Conservation (phyloP, 2,329 filamentous ascomycete genomes). For the Tolypocladium inflatum region DNA sequence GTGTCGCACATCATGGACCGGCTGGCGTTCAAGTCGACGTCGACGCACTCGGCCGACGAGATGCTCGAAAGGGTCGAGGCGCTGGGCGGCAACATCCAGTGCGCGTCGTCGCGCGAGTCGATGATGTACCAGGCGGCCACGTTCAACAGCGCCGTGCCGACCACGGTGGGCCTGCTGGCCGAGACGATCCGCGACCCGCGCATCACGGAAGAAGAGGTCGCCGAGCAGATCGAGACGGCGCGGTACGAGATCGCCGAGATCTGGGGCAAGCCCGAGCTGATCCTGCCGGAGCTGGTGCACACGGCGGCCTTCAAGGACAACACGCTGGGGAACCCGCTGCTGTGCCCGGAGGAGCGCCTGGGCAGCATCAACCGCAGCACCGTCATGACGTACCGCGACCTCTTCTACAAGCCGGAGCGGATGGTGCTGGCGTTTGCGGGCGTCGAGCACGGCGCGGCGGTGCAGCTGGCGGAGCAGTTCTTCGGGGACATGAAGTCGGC, state of each 20-base stretch:
- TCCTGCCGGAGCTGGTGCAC: constrained; percentile 89
- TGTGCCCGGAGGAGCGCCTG: constrained; percentile 82
- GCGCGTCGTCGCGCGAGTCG: constrained; percentile 86
- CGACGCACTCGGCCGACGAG: constrained; percentile 61
- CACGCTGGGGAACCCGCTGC: constrained; percentile 83
- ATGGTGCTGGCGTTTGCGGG: constrained; percentile 95
- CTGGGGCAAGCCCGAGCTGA: constrained; percentile 94
- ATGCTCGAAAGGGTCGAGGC: constrained; percentile 84
- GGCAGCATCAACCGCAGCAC: constrained; percentile 62
- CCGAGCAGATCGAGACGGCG: constrained; percentile 79
- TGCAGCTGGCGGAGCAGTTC: constrained; percentile 69
- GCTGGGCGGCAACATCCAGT: constrained; percentile 92
- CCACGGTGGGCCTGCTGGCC: constrained; percentile 73
- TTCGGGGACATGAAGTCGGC: constrained; percentile 79
- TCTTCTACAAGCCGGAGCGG: constrained; percentile 81
- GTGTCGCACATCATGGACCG: constrained; percentile 96
- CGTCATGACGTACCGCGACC: constrained; percentile 67
- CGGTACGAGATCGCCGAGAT: constrained; percentile 96
- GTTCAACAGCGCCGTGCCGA: constrained; percentile 86
- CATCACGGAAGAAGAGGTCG: constrained; percentile 80
- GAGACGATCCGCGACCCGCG: constrained; percentile 85
- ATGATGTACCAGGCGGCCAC: constrained; percentile 99
- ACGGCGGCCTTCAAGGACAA: constrained; percentile 95
- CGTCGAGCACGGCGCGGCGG: constrained; percentile 71
- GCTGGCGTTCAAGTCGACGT: constrained; percentile 86